Conservation (phyloP, 106 monocot genomes). For the Phalaenopsis aphrodite region DNA sequence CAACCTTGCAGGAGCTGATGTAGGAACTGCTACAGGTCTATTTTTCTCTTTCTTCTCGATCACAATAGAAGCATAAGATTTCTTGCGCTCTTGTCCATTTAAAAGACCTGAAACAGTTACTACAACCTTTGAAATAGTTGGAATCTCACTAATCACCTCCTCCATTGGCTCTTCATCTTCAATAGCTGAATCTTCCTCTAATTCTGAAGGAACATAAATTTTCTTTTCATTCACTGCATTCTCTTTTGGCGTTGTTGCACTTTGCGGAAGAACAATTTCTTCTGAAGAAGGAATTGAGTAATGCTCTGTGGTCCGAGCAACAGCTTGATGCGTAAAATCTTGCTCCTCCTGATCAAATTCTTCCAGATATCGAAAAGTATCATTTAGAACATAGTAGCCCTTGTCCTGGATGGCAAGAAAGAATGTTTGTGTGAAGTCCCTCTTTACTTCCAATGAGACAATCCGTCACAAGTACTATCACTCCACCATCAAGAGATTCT, state of each 20-base stretch:
- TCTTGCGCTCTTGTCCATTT: conserved; percentile 58
- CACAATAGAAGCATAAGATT: conserved; percentile 97
- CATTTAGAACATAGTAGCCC: conserved; percentile 84
- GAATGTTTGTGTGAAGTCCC: conserved; percentile 81
- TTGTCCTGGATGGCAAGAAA: conserved; percentile 96
- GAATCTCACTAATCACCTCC: conserved; percentile 62
- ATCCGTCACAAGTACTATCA: conserved; percentile 84
- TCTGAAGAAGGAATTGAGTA: conserved; percentile 18
- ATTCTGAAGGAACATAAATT: conserved; percentile 39
- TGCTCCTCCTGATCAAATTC: conserved; percentile 19
- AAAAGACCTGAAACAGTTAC: not conserved
- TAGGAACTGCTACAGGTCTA: conserved; percentile 22
- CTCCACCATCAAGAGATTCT: conserved; percentile 63
- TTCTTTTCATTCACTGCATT: conserved; percentile 14
- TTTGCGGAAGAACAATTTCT: conserved; percentile 20
- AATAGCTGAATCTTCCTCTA: conserved; percentile 34
- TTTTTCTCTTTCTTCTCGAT: conserved; percentile 45
- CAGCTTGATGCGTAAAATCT: conserved; percentile 18
- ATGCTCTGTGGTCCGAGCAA: conserved; percentile 13
- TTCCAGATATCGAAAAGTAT: conserved; percentile 63
- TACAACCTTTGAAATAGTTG: not conserved
- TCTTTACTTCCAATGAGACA: conserved; percentile 45
- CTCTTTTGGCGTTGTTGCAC: conserved; percentile 21
- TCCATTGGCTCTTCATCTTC: conserved; percentile 44
- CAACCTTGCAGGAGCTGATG: conserved; percentile 14